phyloP scores from a whole-genome alignment of 352 stramenopile genomes.

The Phytophthora gonapodyides region DNA sequence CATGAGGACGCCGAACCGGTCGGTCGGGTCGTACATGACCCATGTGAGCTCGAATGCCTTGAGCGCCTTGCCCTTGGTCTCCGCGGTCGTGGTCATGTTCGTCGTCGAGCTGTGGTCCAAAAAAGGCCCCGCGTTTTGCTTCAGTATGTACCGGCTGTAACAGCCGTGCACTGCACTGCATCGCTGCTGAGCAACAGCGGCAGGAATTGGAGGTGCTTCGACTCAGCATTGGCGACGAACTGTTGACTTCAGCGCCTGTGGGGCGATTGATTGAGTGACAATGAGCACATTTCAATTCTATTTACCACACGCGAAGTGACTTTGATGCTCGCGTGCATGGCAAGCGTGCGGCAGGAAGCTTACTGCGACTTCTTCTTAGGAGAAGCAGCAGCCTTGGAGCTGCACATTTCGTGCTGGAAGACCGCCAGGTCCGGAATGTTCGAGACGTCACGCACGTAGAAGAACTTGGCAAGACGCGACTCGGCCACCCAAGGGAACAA shows the following conservation, averaged over 20 bases:
- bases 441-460: constrained; percentile 80
- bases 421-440: constrained; percentile 80
- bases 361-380: constrained; percentile 40
- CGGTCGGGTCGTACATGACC: constrained; percentile 75
- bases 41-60: constrained; percentile 79
- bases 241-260: neutral
- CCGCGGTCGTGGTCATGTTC: constrained; percentile 12
- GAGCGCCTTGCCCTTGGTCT: constrained; percentile 25
- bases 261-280: neutral
- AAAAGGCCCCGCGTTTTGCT: constrained; percentile 17
- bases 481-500: constrained; percentile 66
- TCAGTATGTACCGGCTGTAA: constrained; percentile 7
- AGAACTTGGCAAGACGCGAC: constrained; percentile 52
- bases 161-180: too few species aligned
- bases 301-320: constrained; percentile 3
- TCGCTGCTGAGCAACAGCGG: constrained; percentile 3
- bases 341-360: neutral
- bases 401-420: constrained; percentile 74
- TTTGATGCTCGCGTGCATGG: too few species aligned
- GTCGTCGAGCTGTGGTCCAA: neutral
- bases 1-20: constrained; percentile 71
- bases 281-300: constrained; percentile 13
- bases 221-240: constrained; percentile 9
- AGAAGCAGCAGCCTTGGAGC: constrained; percentile 18
- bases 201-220: constrained; percentile 8